phyloP scores from a whole-genome alignment of 1,284 basidiomycete genomes.

The Cutaneotrichosporon sp. region DNA sequence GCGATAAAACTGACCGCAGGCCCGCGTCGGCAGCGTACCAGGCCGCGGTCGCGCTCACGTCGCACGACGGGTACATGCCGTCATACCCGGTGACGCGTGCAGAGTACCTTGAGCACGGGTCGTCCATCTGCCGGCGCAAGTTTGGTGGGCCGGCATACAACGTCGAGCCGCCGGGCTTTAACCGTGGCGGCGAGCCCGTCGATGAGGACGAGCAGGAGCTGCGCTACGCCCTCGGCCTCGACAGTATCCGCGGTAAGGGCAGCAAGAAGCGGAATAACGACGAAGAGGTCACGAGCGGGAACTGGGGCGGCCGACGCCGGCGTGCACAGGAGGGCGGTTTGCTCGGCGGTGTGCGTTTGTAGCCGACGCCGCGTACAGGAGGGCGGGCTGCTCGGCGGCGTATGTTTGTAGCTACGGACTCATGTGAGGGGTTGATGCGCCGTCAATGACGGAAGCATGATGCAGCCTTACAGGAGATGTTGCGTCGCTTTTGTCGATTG shows the following conservation, averaged over 20 bases:
- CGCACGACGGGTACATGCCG: constrained; percentile 53
- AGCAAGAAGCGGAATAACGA: constrained; percentile 28
- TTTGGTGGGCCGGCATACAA: constrained; percentile 41
- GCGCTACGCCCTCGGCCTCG: constrained; percentile 38
- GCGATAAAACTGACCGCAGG: constrained; percentile 46
- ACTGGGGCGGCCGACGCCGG: constrained; percentile 41
- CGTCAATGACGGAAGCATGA: no score
- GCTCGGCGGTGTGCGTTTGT: background rate
- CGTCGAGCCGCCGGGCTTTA: constrained; percentile 36
- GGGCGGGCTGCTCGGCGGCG: constrained; percentile 1
- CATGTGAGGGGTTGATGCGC: no score
- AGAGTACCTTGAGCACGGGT: constrained; percentile 77
- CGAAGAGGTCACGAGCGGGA: constrained; percentile 42
- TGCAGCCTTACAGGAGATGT: no score
- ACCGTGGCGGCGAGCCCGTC: constrained; percentile 17
- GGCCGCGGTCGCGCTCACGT: constrained; percentile 60
- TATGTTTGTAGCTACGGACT: no score
- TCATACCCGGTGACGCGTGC: constrained; percentile 61
- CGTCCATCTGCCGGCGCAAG: constrained; percentile 57
- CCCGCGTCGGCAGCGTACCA: constrained; percentile 68
- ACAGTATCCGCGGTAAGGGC: constrained; percentile 27
- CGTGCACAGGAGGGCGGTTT: constrained; percentile 19
- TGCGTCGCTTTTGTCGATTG: no score
- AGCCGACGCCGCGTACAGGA: constrained; percentile 16
- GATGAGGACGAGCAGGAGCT: constrained; percentile 43